Base-by-base conservation (phyloP, 441 rosid species). In the Cnidoscolus chayamansa region DNA sequence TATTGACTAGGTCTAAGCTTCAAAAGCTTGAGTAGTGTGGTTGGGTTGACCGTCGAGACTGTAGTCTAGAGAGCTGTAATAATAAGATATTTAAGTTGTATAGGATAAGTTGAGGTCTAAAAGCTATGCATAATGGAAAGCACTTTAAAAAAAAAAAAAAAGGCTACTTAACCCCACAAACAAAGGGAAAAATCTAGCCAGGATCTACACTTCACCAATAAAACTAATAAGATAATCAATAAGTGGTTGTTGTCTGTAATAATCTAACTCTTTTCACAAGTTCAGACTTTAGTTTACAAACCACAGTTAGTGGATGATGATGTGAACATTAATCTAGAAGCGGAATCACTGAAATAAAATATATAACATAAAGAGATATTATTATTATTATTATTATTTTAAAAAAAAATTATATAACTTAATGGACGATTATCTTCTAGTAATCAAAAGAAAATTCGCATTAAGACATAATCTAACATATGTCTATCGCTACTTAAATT, bases 251-350 rank as follows among this genome's bases (percentile, higher is more conserved):
- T 77, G 66, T 62, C 64, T 58, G 65, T 70, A 84, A 78, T 81
- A 40, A 40, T 40, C 77, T 9, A 70, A 67, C 63, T 68, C 63
- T 16, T 12, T 48, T 57, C 65, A 56, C 31, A 47, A 62, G 53
- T 54, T 66, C 43, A 76, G 12, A 32, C 60, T 57, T 25, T 62
- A 63, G 64, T 72, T 77, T 70, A 25, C 57, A 62, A 40, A 72
- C 81, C 69, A 65, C 65, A 67, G 62, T 63, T 78, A 76, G 75
- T 81, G 83, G 79, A 63, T 40, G 45, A 35, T 78, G 81, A 63
- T 72, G 82, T 74, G 81, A 74, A 81, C 79, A 43, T 53, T 78
- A 54, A 78, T 83, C 84, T 74, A 81, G 81, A 80, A 81, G 68
- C 72, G 65, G 86, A 80, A 65, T 4, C 16, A 51, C 53, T 65